Evolutionary conservation across 192 early-diverging fungal species (phyloP).

Genomic region (Rhizoclosmatium globosum): DNA sequence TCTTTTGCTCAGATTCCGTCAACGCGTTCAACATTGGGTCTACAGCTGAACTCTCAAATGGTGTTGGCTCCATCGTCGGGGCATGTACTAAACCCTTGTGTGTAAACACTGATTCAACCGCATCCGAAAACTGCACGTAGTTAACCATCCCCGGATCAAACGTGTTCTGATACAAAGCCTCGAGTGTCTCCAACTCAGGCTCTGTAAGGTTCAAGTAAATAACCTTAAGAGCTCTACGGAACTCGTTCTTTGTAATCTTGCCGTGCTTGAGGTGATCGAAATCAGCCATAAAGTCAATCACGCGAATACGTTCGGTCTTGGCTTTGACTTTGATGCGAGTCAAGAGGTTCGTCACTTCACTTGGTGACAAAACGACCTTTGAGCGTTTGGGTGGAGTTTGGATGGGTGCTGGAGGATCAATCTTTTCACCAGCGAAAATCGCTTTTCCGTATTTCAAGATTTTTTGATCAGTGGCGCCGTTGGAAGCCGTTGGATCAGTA

Average conservation of each 20-base stretch:
- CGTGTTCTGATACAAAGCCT: conserved; percentile 36
- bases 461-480: neutral
- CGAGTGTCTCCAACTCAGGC: conserved; percentile 44
- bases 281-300: conserved; percentile 63
- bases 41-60: conserved; percentile 42
- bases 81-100: conserved; percentile 51
- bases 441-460: conserved; percentile 6
- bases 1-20: conserved; percentile 35
- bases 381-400: neutral
- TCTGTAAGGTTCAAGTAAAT: conserved; percentile 53
- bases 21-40: conserved; percentile 15
- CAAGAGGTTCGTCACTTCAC: conserved; percentile 46
- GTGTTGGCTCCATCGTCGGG: conserved; percentile 50
- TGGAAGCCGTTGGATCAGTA: neutral
- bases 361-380: conserved; percentile 8
- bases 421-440: neutral
- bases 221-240: conserved; percentile 57
- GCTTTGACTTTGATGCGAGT: conserved; percentile 61
- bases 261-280: conserved; percentile 64
- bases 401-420: neutral
- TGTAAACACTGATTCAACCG: conserved; percentile 64
- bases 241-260: conserved; percentile 57
- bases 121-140: conserved; percentile 57
- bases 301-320: conserved; percentile 63
- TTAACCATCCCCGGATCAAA: conserved; percentile 44